These are phyloP conservation scores for Paramecium sexaurelia DNA, from an alignment of 73 alveolate genomes.

Conservation along the genomic window DNA sequence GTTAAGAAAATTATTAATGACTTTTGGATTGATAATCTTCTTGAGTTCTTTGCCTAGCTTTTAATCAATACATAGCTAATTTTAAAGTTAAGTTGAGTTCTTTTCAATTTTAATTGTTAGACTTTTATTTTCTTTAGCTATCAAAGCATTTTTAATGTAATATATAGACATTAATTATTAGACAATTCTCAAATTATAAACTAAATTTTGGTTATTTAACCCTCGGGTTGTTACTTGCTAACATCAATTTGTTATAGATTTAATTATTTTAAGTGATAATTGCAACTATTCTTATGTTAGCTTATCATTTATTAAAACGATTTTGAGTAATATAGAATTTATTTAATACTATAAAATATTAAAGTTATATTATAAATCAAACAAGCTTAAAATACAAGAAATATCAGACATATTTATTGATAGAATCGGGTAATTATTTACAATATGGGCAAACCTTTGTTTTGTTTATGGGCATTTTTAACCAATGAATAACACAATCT, in stretches of 20 bases:
- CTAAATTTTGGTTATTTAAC: neutral
- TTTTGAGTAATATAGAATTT: neutral
- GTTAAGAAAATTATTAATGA: neutral
- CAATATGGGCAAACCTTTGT: neutral
- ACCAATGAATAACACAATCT: neutral
- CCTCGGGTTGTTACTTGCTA: neutral
- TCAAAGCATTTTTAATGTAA: neutral
- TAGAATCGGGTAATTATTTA: neutral
- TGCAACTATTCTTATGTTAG: neutral
- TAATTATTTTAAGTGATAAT: neutral
- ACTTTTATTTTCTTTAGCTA: neutral
- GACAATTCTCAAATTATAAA: neutral
- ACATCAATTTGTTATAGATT: neutral
- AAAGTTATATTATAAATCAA: neutral
- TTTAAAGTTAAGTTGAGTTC: neutral
- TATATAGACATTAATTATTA: neutral
- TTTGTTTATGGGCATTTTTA: conserved; percentile 2
- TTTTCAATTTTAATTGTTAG: neutral
- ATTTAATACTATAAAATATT: neutral
- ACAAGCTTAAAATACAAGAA: neutral
- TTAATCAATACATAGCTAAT: neutral
- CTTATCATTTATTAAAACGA: neutral
- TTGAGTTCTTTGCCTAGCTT: neutral
- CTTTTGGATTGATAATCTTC: neutral
- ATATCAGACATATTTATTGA: neutral